A percentile compares a stretch with the other conserved stretches of the same genome.
These are phyloP conservation scores for Corrigiola litoralis DNA, from an alignment of 179 eudicot genomes.

Conservation along the genomic window DNA sequence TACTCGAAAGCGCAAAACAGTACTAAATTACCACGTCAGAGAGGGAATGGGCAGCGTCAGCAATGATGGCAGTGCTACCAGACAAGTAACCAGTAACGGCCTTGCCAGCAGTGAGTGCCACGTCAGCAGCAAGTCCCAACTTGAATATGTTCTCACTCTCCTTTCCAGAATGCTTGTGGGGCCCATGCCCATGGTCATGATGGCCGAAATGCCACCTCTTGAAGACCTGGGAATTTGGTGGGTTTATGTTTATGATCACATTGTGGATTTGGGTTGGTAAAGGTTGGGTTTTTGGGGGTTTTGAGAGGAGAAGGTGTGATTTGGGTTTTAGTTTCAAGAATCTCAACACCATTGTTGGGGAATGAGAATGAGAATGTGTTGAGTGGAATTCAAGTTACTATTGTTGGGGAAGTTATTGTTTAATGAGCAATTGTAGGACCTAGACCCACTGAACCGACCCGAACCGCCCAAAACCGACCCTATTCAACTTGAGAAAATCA, in stretches of 20 bases:
- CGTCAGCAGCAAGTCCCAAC: slow-evolving; percentile 78
- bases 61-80: slow-evolving; percentile 93
- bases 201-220: slow-evolving; percentile 72
- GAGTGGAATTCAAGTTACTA: too few relatives aligned
- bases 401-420: too few relatives aligned
- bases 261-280: slow-evolving; percentile 23
- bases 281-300: slow-evolving; percentile 9
- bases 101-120: slow-evolving; percentile 74
- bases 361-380: too few relatives aligned
- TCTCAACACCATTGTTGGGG: slow-evolving; percentile 35
- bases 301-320: slow-evolving; percentile 18
- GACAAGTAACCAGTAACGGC: slow-evolving; percentile 76
- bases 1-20: not conserved
- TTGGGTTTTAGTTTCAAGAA: slow-evolving; percentile 24
- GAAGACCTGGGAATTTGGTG: slow-evolving; percentile 27
- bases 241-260: slow-evolving; percentile 6
- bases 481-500: too few relatives aligned
- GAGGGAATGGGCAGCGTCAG: slow-evolving; percentile 96
- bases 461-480: too few relatives aligned
- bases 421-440: too few relatives aligned
- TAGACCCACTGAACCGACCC: too few relatives aligned
- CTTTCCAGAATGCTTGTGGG: slow-evolving; percentile 35
- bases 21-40: slow-evolving; percentile 75
- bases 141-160: slow-evolving; percentile 67
- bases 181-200: slow-evolving; percentile 43